These are phyloP conservation scores for Graphilbum fragrans DNA, from an alignment of 2,329 filamentous ascomycete species.

Conservation along the genomic window DNA sequence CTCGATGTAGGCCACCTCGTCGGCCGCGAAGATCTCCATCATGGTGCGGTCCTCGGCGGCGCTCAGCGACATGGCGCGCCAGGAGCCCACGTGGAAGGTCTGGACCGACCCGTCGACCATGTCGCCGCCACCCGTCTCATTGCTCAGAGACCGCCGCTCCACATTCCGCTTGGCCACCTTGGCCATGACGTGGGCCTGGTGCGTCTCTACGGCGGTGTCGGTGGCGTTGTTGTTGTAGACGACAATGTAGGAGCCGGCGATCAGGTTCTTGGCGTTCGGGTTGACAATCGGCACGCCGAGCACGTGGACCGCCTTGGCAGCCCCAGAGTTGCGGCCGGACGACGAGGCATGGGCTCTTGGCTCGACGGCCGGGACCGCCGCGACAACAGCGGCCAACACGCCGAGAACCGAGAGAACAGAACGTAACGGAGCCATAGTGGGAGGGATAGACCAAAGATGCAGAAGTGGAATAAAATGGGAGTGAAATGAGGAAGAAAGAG, in stretches of 20 bases:
- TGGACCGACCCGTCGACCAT: conserved; percentile 18
- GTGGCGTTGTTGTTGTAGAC: conserved; percentile 47
- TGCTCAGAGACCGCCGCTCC: conserved; percentile 32
- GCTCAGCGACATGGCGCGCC: conserved; percentile 35
- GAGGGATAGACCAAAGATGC: neutral
- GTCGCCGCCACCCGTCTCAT: neutral
- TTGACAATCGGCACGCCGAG: conserved; percentile 37
- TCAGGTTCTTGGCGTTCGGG: conserved; percentile 30
- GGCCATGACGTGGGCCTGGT: conserved; percentile 34
- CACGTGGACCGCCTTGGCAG: conserved; percentile 5
- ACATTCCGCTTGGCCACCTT: conserved; percentile 40
- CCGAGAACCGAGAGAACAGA: conserved; percentile 5
- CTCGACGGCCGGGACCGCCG: neutral
- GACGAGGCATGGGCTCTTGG: neutral
- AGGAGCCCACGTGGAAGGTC: conserved; percentile 33
- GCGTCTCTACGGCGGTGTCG: conserved; percentile 32
- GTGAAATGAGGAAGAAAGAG: neutral
- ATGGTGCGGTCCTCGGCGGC: conserved; percentile 21
- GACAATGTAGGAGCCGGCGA: conserved; percentile 50
- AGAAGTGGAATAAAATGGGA: neutral
- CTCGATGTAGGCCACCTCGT: conserved; percentile 30
- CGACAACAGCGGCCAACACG: neutral
- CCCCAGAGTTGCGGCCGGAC: neutral
- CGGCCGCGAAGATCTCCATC: conserved; percentile 30
- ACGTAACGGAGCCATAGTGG: conserved; percentile 12